phyloP scores from a whole-genome alignment of 2,329 filamentous ascomycete species.

The Fusarium sambucinum region DNA sequence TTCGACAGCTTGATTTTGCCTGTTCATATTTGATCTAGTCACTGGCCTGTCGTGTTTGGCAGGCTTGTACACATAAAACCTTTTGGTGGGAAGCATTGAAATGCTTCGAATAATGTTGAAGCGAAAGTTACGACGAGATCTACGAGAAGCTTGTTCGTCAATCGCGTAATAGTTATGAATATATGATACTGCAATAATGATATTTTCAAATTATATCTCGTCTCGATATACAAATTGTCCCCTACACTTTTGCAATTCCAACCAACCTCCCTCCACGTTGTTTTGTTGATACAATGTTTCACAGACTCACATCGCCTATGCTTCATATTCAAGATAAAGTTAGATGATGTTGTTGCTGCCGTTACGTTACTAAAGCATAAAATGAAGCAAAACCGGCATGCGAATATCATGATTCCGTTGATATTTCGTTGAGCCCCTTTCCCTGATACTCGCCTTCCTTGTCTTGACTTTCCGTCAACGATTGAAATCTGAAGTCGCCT shows the following conservation, averaged over 20 bases:
- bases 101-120: slow-evolving; percentile 15
- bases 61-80: slow-evolving; percentile 22
- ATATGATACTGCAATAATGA: slow-evolving; percentile 26
- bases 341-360: background rate
- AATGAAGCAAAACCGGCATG: background rate
- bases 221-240: background rate
- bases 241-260: too few relatives aligned
- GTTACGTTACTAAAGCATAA: background rate
- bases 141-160: slow-evolving; percentile 6
- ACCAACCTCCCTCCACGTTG: background rate
- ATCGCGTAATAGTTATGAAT: slow-evolving; percentile 35
- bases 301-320: background rate
- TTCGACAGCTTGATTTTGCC: slow-evolving; percentile 15
- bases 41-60: background rate
- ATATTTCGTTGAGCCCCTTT: background rate
- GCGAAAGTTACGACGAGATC: background rate
- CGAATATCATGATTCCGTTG: slow-evolving; percentile 9
- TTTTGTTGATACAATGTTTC: background rate
- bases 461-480: background rate
- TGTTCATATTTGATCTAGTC: slow-evolving; percentile 17
- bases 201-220: background rate
- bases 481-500: slow-evolving; percentile 35
- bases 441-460: background rate
- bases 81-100: slow-evolving; percentile 1
- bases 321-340: background rate